These are phyloP conservation scores for Exophiala bonariae DNA, from an alignment of 2,329 filamentous ascomycete genomes.

Conservation along the genomic window DNA sequence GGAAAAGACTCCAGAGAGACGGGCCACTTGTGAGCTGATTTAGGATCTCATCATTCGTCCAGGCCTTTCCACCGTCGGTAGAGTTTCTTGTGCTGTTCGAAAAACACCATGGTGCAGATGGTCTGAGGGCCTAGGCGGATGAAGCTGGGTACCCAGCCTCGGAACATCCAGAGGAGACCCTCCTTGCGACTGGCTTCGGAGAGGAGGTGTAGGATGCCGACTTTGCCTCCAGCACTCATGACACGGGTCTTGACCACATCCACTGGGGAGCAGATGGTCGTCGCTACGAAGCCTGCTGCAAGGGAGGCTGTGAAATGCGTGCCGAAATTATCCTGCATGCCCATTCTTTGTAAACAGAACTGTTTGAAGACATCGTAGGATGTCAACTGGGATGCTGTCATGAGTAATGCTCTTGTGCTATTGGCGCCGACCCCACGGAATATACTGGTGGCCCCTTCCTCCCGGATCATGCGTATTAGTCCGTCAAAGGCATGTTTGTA, in stretches of 20 bases:
- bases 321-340: conserved; percentile 55
- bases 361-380: conserved; percentile 66
- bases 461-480: conserved; percentile 78
- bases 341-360: conserved; percentile 51
- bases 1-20: too few species aligned
- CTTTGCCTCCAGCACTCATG: conserved; percentile 56
- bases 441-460: conserved; percentile 74
- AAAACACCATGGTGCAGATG: conserved; percentile 65
- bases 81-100: conserved; percentile 68
- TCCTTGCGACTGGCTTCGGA: conserved; percentile 57
- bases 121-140: conserved; percentile 66
- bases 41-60: too few species aligned
- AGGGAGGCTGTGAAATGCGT: conserved; percentile 65
- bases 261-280: conserved; percentile 66
- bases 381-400: conserved; percentile 65
- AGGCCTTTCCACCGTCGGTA: conserved; percentile 48
- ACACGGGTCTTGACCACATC: conserved; percentile 68
- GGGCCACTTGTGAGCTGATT: too few species aligned
- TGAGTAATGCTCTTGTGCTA: conserved; percentile 61
- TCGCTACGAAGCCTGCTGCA: conserved; percentile 65
- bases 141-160: conserved; percentile 68
- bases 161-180: conserved; percentile 64
- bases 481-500: conserved; percentile 90
- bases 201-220: conserved; percentile 49
- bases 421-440: conserved; percentile 75